phyloP scores from a whole-genome alignment of 2,329 filamentous ascomycete genomes.

The Lachnellula cervina region DNA sequence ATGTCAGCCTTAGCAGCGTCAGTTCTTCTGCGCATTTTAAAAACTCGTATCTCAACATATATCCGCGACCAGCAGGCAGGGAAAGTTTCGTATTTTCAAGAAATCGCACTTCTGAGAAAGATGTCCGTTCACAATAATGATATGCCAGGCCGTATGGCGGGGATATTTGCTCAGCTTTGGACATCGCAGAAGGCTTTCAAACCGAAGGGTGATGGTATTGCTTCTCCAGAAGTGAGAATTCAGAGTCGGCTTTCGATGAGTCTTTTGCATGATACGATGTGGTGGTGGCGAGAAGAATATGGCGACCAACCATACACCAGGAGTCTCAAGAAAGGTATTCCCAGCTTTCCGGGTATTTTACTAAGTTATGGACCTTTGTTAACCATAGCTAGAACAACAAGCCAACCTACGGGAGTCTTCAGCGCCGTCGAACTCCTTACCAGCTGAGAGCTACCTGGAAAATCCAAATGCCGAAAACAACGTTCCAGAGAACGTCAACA shows the following conservation, averaged over 20 bases:
- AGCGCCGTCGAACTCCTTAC: not conserved
- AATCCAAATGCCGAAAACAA: not conserved
- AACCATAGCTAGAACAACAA: not conserved
- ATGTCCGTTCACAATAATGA: constrained; percentile 11
- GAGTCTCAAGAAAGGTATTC: constrained; percentile 1
- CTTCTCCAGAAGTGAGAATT: constrained; percentile 5
- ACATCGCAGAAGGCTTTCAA: constrained; percentile 6
- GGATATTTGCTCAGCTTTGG: constrained; percentile 13
- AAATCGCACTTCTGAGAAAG: constrained; percentile 7
- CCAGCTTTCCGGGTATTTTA: not conserved
- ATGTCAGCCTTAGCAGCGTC: constrained; percentile 11
- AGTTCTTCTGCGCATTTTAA: constrained; percentile 6
- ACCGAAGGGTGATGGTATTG: not conserved
- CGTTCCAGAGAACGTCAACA: not conserved
- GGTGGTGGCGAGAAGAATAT: constrained; percentile 12
- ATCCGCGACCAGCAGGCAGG: constrained; percentile 5
- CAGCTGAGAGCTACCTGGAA: not conserved
- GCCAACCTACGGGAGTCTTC: not conserved
- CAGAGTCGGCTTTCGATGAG: constrained; percentile 13
- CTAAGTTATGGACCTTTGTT: not conserved
- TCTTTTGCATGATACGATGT: constrained; percentile 13
- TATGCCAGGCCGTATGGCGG: constrained; percentile 10
- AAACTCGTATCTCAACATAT: constrained; percentile 5
- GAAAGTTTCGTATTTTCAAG: constrained; percentile 5
- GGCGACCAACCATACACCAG: constrained; percentile 5